Base-by-base conservation (phyloP, 106 monocot species). In the Dendrobium catenatum region DNA sequence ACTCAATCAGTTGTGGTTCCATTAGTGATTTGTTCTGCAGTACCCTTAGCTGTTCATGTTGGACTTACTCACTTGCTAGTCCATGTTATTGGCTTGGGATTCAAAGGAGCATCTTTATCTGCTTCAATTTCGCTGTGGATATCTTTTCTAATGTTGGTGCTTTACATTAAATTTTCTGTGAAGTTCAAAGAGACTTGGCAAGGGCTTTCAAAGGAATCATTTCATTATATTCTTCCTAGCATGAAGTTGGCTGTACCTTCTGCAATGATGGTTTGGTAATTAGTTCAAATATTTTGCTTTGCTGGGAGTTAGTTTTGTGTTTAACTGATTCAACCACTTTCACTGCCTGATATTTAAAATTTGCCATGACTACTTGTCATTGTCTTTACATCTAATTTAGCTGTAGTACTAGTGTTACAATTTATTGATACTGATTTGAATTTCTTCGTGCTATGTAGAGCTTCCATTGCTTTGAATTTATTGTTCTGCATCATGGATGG, bases 261-360 rank as follows among this genome's bases (percentile, higher is more conserved):
- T 13, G 93, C 93, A 16, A 41, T 96, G 17, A 96, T 96, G 95
- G 89, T 96, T 55, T 93, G 93, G 93, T 96, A 76, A 86, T 88
- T 81, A 18, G 17, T 76, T 56, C 13, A 56, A 56, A 72, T 66
- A 17, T 22, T 3, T 68, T 10, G 0, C 29, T 68, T 46, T 76
- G 20, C 19, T 3, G 56, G 3, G 56, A 56, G 56, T 19, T 19
- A 56, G 56, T 18, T 19, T 56, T 56, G 19, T 56, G 15, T 19
- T 56, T 18, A 56, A 56, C 15, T 17, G 3, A 11, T 55, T 55
- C 3, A 55, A 55, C 15, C 19, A 13, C 9, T 55, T 19, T 17
- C 19, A 55, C 44, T 55, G 55, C 55, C 55, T 55, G 19, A 56
- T 56, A 8, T 56, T 18, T 16, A 56, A 56, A 56, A 11, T 56